A percentile compares a stretch with the other conserved stretches of the same genome.
Evolutionary conservation across 2,329 filamentous ascomycete species (phyloP).

Genomic region (Ophiostoma piceae): DNA sequence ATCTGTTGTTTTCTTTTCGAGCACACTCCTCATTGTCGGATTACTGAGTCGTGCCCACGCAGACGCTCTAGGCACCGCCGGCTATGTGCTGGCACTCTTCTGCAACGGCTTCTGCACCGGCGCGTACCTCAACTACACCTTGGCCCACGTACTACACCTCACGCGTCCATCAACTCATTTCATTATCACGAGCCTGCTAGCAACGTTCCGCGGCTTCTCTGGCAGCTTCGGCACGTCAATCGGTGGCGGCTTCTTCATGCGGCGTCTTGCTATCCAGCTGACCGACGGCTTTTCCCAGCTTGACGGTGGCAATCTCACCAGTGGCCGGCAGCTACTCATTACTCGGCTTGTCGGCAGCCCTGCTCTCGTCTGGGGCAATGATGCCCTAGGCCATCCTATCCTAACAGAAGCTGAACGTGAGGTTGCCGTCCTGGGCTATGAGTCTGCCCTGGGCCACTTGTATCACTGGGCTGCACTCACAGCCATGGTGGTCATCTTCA

Average conservation of each 20-base stretch:
- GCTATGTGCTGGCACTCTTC: conserved; percentile 58
- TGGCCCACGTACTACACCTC: conserved; percentile 73
- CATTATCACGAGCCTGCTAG: conserved; percentile 67
- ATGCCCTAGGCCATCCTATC: conserved; percentile 21
- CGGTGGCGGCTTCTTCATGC: conserved; percentile 68
- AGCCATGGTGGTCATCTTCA: conserved; percentile 40
- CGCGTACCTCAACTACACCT: conserved; percentile 70
- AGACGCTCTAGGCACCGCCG: conserved; percentile 44
- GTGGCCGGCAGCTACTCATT: conserved; percentile 39
- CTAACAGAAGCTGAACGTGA: conserved; percentile 40
- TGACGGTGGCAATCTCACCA: conserved; percentile 39
- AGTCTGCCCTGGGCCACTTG: conserved; percentile 41
- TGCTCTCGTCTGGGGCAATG: conserved; percentile 43
- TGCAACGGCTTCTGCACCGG: conserved; percentile 68
- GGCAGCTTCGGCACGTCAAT: conserved; percentile 76
- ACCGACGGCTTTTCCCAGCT: conserved; percentile 50
- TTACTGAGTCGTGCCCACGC: conserved; percentile 45
- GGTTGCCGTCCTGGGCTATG: conserved; percentile 47
- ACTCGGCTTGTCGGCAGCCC: conserved; percentile 48
- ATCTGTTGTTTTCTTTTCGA: conserved; percentile 56
- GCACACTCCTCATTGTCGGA: conserved; percentile 45
- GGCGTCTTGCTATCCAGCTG: conserved; percentile 53
- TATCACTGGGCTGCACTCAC: conserved; percentile 46
- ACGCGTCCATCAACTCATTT: conserved; percentile 63
- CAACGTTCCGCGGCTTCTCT: conserved; percentile 76